phyloP scores from a whole-genome alignment of 495 filamentous ascomycete species.

The Coniosporium apollinis region DNA sequence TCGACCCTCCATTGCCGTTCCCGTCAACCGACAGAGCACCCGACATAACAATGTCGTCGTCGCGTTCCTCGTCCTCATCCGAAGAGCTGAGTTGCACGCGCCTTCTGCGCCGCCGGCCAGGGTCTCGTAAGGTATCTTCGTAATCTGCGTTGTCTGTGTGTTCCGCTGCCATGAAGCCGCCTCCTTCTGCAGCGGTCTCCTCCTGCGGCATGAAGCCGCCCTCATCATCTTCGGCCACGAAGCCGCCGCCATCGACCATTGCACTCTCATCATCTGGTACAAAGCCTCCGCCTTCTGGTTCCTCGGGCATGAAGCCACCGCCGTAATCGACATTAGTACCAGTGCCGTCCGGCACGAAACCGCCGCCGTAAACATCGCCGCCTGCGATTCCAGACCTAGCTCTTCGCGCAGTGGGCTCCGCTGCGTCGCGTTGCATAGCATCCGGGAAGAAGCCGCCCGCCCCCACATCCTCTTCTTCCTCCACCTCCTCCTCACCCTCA shows the following conservation, averaged over 20 bases:
- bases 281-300: constrained; percentile 10
- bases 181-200: constrained; percentile 2
- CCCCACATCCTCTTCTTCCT: constrained; percentile 5
- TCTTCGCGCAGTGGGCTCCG: constrained; percentile 8
- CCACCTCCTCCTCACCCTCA: constrained; percentile 6
- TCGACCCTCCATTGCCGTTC: background rate
- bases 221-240: constrained; percentile 9
- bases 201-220: constrained; percentile 4
- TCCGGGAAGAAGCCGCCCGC: constrained; percentile 17
- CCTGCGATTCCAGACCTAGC: background rate
- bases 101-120: too few relatives aligned
- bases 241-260: constrained; percentile 8
- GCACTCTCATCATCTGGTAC: constrained; percentile 6
- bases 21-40: background rate
- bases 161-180: constrained; percentile 9
- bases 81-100: too few relatives aligned
- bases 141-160: too few relatives aligned
- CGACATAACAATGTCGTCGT: background rate
- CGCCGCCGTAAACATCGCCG: constrained; percentile 1
- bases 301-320: constrained; percentile 10
- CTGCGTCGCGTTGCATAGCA: constrained; percentile 3
- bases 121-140: too few relatives aligned
- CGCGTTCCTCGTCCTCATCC: background rate
- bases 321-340: too few relatives aligned
- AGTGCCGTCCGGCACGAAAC: constrained; percentile 1